Evolutionary conservation across 2,329 filamentous ascomycete genomes (phyloP), one percentile per base, ranked within the genome.

Genomic region (Penicillium rolfsii): DNA sequence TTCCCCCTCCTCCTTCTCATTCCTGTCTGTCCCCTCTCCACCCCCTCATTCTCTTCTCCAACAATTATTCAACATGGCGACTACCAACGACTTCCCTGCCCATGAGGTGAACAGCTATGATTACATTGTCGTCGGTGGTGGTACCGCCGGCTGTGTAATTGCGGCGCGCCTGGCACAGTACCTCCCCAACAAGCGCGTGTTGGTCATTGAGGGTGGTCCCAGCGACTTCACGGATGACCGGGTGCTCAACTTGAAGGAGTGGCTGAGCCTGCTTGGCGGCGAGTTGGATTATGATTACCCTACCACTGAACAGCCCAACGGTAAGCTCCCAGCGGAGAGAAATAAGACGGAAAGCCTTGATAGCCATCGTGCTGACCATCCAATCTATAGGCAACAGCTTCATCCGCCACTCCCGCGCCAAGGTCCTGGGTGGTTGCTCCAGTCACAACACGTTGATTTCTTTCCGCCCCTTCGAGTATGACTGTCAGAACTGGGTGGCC

Each of bases 381-480:
- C n/a, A 2, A 53, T 48, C 66, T 64, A 68, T 79, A 85, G 91
- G 92, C 74, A 97, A 97, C 83, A 95, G 91, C 59, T 85, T 92
- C 80, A 96, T 97, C 80, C 88, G 92, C 66, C 93, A 96, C 81
- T 96, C 93, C 14, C 89, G 93, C 64, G 93, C 93, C 65, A 96
- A 96, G 82, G 92, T 97, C 41, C 85, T 97, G 33, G 93, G 93
- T 68, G 93, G 93, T 67, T 97, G 93, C 83, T 96, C 92, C 48
- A 94, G 90, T 61, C 93, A 96, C 84, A 97, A 97, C 80, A 96
- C 93, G 22, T 83, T 96, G 71, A 96, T 97, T 77, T 95, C 91
- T 19, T 96, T 96, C 85, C 87, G 92, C 28, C 91, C 93, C 7
- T 96, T 96, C 74, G 87, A 93, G 77, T 93, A 96, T 77, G 93